A percentile compares a stretch with the other conserved stretches of the same genome.
Evolutionary conservation across 1,139 yeast species (phyloP).

Genomic region (Yamadazyma mexicana): DNA sequence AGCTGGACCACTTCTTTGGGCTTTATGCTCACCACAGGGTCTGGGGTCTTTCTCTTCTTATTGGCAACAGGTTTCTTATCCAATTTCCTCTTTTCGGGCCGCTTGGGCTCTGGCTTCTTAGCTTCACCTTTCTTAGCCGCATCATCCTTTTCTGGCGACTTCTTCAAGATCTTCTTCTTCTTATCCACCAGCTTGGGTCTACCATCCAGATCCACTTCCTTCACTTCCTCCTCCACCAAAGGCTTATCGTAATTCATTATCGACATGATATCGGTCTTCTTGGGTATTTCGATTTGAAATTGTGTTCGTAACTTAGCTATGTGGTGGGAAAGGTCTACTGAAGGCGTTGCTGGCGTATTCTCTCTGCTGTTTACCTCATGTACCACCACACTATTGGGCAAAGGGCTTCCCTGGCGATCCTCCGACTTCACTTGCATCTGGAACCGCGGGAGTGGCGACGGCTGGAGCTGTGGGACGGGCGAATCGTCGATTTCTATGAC

Average conservation of each 20-base stretch:
- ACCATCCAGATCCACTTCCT: neutral
- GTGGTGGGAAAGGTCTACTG: constrained; percentile 12
- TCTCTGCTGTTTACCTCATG: neutral
- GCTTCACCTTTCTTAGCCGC: constrained; percentile 13
- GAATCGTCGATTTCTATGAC: constrained; percentile 18
- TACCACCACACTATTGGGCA: constrained; percentile 4
- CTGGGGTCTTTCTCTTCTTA: constrained; percentile 18
- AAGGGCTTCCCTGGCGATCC: neutral
- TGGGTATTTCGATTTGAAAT: constrained; percentile 21
- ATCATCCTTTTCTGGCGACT: constrained; percentile 12
- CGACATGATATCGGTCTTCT: constrained; percentile 37
- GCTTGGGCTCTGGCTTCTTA: constrained; percentile 13
- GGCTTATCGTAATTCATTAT: constrained; percentile 38
- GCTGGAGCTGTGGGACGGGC: constrained; percentile 12
- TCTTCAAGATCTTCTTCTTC: constrained; percentile 11
- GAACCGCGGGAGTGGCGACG: constrained; percentile 12
- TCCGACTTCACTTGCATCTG: neutral
- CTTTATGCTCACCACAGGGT: constrained; percentile 12
- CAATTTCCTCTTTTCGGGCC: constrained; percentile 14
- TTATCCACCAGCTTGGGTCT: constrained; percentile 6
- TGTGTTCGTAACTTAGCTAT: constrained; percentile 35
- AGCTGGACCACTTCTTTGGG: constrained; percentile 13
- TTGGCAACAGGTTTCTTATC: constrained; percentile 15
- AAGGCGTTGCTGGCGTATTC: neutral
- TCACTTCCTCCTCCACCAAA: constrained; percentile 9